phyloP scores from a whole-genome alignment of 352 stramenopile genomes.

The Globisporangium cystogenes region DNA sequence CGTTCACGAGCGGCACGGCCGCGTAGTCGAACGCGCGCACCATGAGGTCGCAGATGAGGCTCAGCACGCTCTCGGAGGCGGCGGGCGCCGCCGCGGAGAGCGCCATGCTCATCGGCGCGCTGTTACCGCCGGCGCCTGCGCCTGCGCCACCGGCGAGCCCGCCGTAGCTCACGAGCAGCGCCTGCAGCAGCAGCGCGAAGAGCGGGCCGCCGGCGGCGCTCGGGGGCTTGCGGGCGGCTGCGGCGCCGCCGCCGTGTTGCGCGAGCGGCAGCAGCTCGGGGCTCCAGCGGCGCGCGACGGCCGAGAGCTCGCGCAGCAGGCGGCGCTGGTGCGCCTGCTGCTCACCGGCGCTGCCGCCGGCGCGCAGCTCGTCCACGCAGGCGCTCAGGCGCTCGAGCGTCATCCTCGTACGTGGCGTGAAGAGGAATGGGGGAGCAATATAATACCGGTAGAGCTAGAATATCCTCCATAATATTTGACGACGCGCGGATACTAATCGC shows the following conservation, averaged over 20 bases:
- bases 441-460: too few relatives aligned
- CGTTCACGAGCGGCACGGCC: conserved; percentile 42
- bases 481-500: background rate
- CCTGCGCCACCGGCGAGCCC: conserved; percentile 23
- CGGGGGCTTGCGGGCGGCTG: conserved; percentile 14
- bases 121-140: conserved; percentile 16
- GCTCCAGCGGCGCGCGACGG: conserved; percentile 52
- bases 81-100: conserved; percentile 33
- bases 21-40: conserved; percentile 73
- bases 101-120: conserved; percentile 38
- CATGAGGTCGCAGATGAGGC: conserved; percentile 66
- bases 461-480: background rate
- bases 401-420: conserved; percentile 15
- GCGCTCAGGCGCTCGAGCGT: conserved; percentile 38
- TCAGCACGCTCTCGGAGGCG: conserved; percentile 68
- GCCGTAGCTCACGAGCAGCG: conserved; percentile 66
- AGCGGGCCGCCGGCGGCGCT: conserved; percentile 27
- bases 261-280: conserved; percentile 21
- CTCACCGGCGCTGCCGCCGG: conserved; percentile 20
- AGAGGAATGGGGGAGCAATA: too few relatives aligned
- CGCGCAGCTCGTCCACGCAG: conserved; percentile 42
- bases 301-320: conserved; percentile 50
- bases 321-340: conserved; percentile 26
- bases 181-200: conserved; percentile 60
- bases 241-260: conserved; percentile 10